Percentiles rank a stretch among this genome's conserved stretches.
Conservation (phyloP, 176 grass and related monocot genomes). For the Rhynchospora breviuscula region DNA sequence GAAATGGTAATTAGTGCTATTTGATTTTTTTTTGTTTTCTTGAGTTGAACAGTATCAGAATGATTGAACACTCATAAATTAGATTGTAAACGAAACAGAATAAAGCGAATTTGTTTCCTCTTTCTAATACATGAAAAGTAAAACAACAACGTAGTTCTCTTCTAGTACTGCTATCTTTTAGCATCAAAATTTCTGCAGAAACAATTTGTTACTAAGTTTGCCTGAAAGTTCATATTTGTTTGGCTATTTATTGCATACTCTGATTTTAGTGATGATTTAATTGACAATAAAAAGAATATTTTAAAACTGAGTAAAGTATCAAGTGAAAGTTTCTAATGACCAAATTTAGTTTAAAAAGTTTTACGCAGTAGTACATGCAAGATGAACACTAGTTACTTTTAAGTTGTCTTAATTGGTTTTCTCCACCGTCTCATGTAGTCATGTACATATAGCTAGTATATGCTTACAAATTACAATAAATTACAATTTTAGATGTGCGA, state of each 20-base stretch:
- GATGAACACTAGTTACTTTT: too few relatives aligned
- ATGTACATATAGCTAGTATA: too few relatives aligned
- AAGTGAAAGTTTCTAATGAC: too few relatives aligned
- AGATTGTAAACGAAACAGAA: neutral
- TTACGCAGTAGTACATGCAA: too few relatives aligned
- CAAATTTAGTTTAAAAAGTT: too few relatives aligned
- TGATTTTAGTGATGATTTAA: neutral
- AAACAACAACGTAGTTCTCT: neutral
- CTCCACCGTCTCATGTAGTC: too few relatives aligned
- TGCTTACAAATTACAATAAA: too few relatives aligned
- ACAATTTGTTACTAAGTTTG: neutral
- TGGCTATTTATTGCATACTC: neutral
- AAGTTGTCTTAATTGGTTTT: too few relatives aligned
- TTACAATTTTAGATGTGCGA: too few relatives aligned
- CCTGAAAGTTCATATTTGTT: neutral
- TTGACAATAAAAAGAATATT: too few relatives aligned
- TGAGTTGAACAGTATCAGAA: neutral
- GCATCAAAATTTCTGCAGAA: neutral
- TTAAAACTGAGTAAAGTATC: too few relatives aligned
- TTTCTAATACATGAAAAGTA: neutral
- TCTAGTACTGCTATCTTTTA: neutral
- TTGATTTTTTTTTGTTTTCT: conserved; percentile 12
- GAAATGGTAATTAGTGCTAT: neutral
- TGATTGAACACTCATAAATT: neutral
- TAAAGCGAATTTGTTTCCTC: neutral